phyloP scores from a whole-genome alignment of 306 rosid species.

The Malus sylvestris region DNA sequence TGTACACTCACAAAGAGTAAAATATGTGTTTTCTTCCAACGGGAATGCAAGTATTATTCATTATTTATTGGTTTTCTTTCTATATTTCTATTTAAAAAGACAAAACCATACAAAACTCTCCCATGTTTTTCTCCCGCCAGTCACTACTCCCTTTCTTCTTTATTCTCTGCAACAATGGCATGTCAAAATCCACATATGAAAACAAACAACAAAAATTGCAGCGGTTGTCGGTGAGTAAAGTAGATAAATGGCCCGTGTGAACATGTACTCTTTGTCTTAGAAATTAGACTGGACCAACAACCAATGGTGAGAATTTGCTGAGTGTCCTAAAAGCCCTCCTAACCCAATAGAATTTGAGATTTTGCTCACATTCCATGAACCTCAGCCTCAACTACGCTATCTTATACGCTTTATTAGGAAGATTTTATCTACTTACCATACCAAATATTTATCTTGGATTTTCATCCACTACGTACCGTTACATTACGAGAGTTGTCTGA shows the following conservation, averaged over 20 bases:
- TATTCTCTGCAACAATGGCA: not conserved
- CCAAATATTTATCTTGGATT: no score
- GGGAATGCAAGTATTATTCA: no score
- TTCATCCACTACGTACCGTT: no score
- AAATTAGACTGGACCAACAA: slow-evolving; percentile 28
- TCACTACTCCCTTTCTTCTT: no score
- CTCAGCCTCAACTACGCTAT: slow-evolving; percentile 1
- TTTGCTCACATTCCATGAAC: slow-evolving; percentile 7
- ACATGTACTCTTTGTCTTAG: not conserved
- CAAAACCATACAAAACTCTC: no score
- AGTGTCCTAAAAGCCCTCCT: not conserved
- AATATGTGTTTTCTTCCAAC: no score
- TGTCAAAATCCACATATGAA: not conserved
- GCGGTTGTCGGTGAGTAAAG: not conserved
- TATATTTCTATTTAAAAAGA: no score
- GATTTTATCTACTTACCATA: not conserved
- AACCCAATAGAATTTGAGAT: not conserved
- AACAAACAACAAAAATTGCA: not conserved
- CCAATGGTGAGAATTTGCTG: slow-evolving; percentile 19
- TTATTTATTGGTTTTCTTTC: no score
- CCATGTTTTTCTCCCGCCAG: no score
- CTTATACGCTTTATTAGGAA: not conserved
- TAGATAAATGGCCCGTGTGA: not conserved
- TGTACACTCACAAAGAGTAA: no score
- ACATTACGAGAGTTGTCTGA: not conserved